phyloP scores from a whole-genome alignment of 2,329 filamentous ascomycete genomes.

The Colletotrichum sp. region DNA sequence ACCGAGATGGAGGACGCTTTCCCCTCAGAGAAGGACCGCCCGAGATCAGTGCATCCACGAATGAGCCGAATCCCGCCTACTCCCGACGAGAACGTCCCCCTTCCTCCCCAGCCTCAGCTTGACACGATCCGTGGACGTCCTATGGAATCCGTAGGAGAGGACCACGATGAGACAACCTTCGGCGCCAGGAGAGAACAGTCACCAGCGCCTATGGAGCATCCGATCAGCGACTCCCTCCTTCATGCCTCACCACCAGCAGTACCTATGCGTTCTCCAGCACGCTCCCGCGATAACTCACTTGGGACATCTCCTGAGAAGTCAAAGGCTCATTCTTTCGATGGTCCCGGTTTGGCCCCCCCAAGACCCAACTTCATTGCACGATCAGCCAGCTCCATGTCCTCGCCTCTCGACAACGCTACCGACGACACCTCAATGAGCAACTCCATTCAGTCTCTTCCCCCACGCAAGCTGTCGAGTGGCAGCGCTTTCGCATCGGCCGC shows the following conservation, averaged over 20 bases:
- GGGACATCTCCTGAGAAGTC: constrained; percentile 50
- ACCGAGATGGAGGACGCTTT: constrained; percentile 64
- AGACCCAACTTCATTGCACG: constrained; percentile 54
- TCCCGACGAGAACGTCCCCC: constrained; percentile 52
- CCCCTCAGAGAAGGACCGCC: constrained; percentile 52
- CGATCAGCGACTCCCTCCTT: constrained; percentile 27
- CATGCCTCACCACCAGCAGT: constrained; percentile 29
- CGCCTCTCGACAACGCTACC: constrained; percentile 70
- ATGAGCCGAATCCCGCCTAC: constrained; percentile 68
- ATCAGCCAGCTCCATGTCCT: constrained; percentile 66
- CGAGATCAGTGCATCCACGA: constrained; percentile 76
- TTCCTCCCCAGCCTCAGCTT: constrained; percentile 44
- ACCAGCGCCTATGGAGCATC: constrained; percentile 55
- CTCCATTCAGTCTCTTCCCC: constrained; percentile 66
- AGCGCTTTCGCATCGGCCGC: constrained; percentile 46
- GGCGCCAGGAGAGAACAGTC: constrained; percentile 64
- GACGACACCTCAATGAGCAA: constrained; percentile 67
- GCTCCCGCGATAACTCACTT: constrained; percentile 30
- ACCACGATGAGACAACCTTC: constrained; percentile 48
- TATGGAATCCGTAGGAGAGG: constrained; percentile 25
- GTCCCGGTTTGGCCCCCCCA: constrained; percentile 56
- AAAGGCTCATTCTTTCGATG: constrained; percentile 53
- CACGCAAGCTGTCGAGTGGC: constrained; percentile 80
- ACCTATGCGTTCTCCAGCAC: constrained; percentile 39
- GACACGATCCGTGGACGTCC: constrained; percentile 46